Evolutionary conservation across 2,329 filamentous ascomycete genomes (phyloP), one percentile per base, ranked within the genome.

Genomic region (Clarireedia paspali): DNA sequence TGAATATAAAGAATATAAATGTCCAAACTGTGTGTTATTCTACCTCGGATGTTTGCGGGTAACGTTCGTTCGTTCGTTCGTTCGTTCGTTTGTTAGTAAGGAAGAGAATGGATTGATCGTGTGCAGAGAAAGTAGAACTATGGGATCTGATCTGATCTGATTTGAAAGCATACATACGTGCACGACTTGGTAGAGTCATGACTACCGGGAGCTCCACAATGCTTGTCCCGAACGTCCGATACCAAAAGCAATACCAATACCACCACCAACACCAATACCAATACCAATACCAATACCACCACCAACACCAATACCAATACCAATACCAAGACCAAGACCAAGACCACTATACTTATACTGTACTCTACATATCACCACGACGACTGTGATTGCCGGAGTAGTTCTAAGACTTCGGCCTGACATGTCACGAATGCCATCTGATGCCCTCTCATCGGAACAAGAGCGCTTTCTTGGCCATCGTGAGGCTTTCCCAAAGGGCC

Each of bases 151-250:
- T 44, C 14, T 15, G 38, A 40, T 40, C 38, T 40, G 17, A 40
- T 40, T 17, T 17, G 14, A 15, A 40, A 17, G 38, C 17, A 40
- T 40, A 40, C 6, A 12, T 40, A 20, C 20, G 20, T 20, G 20
- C 20, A 20, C 20, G 20, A 12, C 12, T 6, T 20, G 9, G n/a
- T 23, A 36, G 40, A 42, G 23, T 30, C 38, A 9, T n/a, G 27
- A 53, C 34, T 49, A 38, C 53, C 46, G 46, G 50, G 30, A 38
- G 47, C 20, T 30, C 53, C 39, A 44, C 17, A 20, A 20, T 20
- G 1, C 17, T 20, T 42, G 36, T 50, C 34, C 53, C 53, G 53
- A 50, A 55, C 17, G 53, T 44, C 46, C 46, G 53, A 55, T 23
- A 44, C 20, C 20, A 46, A 55, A n/a, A 44, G 15, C 20, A 20